Evolutionary conservation across 306 rosid species (phyloP).

Genomic region (Vigna reflexopilosa): DNA sequence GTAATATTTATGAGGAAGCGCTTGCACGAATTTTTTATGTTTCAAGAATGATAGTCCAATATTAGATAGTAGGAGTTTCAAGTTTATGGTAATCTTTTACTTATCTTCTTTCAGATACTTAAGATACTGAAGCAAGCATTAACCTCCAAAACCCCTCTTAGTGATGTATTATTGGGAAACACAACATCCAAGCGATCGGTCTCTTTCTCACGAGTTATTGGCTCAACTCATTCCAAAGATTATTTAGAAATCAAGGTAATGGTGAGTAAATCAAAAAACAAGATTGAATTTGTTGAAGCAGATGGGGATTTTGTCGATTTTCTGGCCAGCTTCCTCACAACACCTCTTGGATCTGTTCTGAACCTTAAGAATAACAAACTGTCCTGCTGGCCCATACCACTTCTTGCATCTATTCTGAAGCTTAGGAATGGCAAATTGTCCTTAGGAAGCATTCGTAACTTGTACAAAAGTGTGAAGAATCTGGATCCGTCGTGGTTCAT

Average conservation of each 20-base stretch:
- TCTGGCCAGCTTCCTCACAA: not conserved
- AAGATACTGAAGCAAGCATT: not conserved
- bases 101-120: not conserved
- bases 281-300: constrained; percentile 7
- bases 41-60: too few species aligned
- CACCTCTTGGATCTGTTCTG: not conserved
- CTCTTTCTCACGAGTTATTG: constrained; percentile 19
- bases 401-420: not conserved
- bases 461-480: not conserved
- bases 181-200: not conserved
- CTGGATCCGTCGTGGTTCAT: not conserved
- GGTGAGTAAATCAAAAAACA: constrained; percentile 37
- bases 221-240: not conserved
- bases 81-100: too few species aligned
- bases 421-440: not conserved
- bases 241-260: constrained; percentile 27
- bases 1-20: not conserved
- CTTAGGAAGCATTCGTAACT: not conserved
- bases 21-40: too few species aligned
- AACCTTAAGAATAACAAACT: not conserved
- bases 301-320: not conserved
- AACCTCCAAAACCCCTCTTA: constrained; percentile 35
- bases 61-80: too few species aligned
- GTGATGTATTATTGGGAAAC: constrained; percentile 35
- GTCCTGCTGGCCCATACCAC: not conserved